A percentile compares a stretch with the other conserved stretches of the same genome.
These are phyloP conservation scores for Cyclotella atomus DNA, from an alignment of 108 stramenopile species.

Conservation along the genomic window DNA sequence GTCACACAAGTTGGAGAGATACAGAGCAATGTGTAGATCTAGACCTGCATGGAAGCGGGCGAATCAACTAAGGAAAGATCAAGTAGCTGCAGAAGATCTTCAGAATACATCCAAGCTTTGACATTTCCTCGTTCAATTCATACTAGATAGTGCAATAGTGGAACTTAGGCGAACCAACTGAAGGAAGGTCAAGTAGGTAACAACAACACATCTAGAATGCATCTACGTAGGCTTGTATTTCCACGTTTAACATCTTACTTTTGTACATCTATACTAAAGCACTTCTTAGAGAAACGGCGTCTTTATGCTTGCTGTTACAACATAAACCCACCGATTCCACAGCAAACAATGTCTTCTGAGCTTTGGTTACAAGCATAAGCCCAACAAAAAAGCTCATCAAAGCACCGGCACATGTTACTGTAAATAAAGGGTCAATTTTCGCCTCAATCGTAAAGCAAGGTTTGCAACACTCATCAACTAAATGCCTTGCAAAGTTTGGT, in stretches of 20 bases:
- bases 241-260: neutral
- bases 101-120: slow-evolving; percentile 30
- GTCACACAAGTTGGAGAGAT: slow-evolving; percentile 25
- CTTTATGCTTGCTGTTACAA: neutral
- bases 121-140: neutral
- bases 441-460: neutral
- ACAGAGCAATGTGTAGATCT: slow-evolving; percentile 50
- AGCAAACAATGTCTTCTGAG: neutral
- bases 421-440: neutral
- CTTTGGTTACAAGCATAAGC: neutral
- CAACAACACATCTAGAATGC: too few species aligned
- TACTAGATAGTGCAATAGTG: too few species aligned
- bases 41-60: slow-evolving; percentile 49
- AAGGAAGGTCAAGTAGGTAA: too few species aligned
- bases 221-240: neutral
- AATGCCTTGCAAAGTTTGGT: slow-evolving; percentile 4
- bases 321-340: neutral
- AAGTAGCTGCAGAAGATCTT: neutral
- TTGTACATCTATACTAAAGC: neutral
- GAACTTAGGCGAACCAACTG: too few species aligned
- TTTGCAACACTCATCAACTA: slow-evolving; percentile 4
- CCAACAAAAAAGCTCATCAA: neutral
- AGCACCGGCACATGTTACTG: neutral
- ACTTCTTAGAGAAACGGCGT: neutral
- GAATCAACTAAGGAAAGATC: slow-evolving; percentile 36